Evolutionary conservation across 306 rosid genomes (phyloP).

Genomic region (Casuarina glauca): DNA sequence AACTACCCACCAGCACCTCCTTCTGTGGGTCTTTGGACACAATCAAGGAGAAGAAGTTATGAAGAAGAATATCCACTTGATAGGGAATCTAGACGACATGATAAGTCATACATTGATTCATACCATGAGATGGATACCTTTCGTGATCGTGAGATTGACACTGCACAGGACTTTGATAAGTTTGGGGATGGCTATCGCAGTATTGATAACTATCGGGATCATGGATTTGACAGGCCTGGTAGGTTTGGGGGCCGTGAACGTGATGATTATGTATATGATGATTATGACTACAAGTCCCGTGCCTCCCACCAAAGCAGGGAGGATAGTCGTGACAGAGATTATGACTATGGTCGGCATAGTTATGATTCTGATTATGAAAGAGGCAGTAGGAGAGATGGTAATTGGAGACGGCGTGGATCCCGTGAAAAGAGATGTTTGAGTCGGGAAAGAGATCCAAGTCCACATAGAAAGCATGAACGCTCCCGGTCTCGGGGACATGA

Average conservation of each 20-base stretch:
- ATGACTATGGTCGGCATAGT: constrained; percentile 67
- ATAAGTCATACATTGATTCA: constrained; percentile 65
- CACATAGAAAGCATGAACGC: constrained; percentile 61
- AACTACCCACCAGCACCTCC: constrained; percentile 68
- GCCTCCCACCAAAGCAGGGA: constrained; percentile 68
- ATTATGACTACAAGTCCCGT: constrained; percentile 71
- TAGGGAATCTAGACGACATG: constrained; percentile 77
- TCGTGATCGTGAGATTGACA: constrained; percentile 59
- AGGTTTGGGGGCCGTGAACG: constrained; percentile 69
- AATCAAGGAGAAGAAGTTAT: constrained; percentile 77
- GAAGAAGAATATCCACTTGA: constrained; percentile 72
- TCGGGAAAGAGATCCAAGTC: constrained; percentile 77
- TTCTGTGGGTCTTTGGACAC: constrained; percentile 72
- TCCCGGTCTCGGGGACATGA: constrained; percentile 83
- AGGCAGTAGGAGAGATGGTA: constrained; percentile 72
- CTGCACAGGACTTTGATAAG: constrained; percentile 66
- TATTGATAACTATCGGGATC: constrained; percentile 60
- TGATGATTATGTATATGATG: constrained; percentile 77
- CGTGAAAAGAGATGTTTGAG: constrained; percentile 67
- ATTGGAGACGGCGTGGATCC: constrained; percentile 75
- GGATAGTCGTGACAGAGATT: constrained; percentile 80
- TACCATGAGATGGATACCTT: constrained; percentile 65
- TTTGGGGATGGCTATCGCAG: constrained; percentile 69
- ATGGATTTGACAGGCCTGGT: constrained; percentile 63
- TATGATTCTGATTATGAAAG: constrained; percentile 95